Conservation (phyloP, 495 filamentous ascomycete genomes). For the Margaritispora aquatica region DNA sequence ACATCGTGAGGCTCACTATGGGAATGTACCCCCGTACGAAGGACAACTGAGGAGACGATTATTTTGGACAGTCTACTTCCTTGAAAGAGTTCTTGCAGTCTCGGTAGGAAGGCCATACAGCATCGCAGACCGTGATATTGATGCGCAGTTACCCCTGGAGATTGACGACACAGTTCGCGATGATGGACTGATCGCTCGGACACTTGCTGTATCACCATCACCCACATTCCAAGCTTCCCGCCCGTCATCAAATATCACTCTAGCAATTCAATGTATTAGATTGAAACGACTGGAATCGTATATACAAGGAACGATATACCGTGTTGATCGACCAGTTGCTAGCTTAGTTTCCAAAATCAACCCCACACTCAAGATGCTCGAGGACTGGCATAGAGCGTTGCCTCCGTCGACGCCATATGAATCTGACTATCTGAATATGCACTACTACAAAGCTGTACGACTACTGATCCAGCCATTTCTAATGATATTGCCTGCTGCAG, state of each 20-base stretch:
- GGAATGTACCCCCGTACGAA: slow-evolving; percentile 38
- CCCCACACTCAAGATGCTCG: slow-evolving; percentile 40
- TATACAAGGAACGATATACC: slow-evolving; percentile 49
- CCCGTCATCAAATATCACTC: slow-evolving; percentile 31
- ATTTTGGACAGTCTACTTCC: slow-evolving; percentile 49
- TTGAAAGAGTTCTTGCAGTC: slow-evolving; percentile 44
- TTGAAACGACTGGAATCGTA: slow-evolving; percentile 46
- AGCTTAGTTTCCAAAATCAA: slow-evolving; percentile 43
- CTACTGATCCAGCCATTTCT: slow-evolving; percentile 48
- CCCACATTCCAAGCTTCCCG: slow-evolving; percentile 28
- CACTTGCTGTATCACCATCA: slow-evolving; percentile 28
- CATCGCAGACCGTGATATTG: slow-evolving; percentile 47
- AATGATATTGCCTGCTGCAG: slow-evolving; percentile 39
- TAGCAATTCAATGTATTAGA: slow-evolving; percentile 43
- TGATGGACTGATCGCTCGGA: slow-evolving; percentile 25
- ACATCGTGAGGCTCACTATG: slow-evolving; percentile 43
- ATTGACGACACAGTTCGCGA: slow-evolving; percentile 38
- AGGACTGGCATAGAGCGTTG: slow-evolving; percentile 45
- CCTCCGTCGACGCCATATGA: slow-evolving; percentile 33
- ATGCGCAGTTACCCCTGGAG: slow-evolving; percentile 42
- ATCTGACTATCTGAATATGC: slow-evolving; percentile 44
- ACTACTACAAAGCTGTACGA: slow-evolving; percentile 45
- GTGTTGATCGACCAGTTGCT: slow-evolving; percentile 42
- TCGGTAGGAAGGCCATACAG: slow-evolving; percentile 46
- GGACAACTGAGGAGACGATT: slow-evolving; percentile 43